Conservation (phyloP, 2,329 filamentous ascomycete genomes). For the Monosporascus sp. region DNA sequence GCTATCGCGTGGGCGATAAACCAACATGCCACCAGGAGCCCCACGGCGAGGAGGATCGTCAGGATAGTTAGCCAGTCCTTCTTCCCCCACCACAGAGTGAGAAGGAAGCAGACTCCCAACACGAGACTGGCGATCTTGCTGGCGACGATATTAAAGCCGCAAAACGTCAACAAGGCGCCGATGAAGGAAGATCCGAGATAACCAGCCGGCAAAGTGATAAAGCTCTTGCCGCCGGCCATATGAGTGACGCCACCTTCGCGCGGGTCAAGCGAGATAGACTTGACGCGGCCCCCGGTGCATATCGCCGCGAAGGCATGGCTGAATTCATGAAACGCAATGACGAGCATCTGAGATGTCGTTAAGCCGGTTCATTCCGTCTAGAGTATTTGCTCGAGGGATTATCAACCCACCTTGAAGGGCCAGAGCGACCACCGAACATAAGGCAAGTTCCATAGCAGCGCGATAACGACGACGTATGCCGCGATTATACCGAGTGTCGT, state of each 20-base stretch:
- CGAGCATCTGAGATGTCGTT: conserved; percentile 58
- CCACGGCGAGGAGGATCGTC: conserved; percentile 65
- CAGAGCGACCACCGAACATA: conserved; percentile 70
- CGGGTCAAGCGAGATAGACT: conserved; percentile 69
- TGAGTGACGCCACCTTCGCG: conserved; percentile 74
- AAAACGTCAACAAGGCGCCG: conserved; percentile 71
- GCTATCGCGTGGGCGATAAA: conserved; percentile 74
- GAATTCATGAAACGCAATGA: conserved; percentile 79
- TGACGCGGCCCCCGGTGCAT: conserved; percentile 67
- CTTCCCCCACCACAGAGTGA: conserved; percentile 79
- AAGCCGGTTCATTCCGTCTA: conserved; percentile 3
- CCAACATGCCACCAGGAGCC: conserved; percentile 68
- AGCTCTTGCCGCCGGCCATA: conserved; percentile 66
- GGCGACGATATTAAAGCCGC: conserved; percentile 75
- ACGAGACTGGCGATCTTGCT: conserved; percentile 74
- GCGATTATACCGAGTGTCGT: conserved; percentile 68
- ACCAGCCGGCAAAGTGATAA: conserved; percentile 69
- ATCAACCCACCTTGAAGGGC: conserved; percentile 65
- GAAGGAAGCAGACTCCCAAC: conserved; percentile 66
- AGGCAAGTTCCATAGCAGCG: conserved; percentile 73
- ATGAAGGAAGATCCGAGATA: conserved; percentile 75
- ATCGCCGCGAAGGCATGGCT: conserved; percentile 69
- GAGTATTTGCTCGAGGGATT: neutral
- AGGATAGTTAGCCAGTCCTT: conserved; percentile 72
- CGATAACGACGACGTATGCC: conserved; percentile 68